phyloP scores from a whole-genome alignment of 768 basidiomycete species.

The Hericium alpestre region DNA sequence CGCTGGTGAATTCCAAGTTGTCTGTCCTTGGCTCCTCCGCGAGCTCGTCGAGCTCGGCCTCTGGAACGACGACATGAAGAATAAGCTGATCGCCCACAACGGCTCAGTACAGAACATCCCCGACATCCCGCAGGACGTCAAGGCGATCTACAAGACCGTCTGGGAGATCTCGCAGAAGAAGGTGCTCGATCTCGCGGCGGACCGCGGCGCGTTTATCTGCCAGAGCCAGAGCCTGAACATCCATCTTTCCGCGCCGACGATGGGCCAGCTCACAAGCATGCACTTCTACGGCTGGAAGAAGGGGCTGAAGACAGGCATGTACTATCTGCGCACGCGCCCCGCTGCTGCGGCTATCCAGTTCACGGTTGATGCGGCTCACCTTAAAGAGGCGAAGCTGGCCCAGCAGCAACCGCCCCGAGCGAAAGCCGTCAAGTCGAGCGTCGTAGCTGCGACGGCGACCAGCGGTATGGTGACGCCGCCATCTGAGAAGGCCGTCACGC shows the following conservation, averaged over 20 bases:
- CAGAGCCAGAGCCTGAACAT: constrained; percentile 93
- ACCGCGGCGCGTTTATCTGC: constrained; percentile 96
- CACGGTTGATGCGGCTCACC: constrained; percentile 77
- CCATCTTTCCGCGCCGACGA: constrained; percentile 79
- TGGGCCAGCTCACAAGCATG: constrained; percentile 90
- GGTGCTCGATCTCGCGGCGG: constrained; percentile 95
- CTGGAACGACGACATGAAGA: constrained; percentile 99
- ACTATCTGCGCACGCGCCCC: constrained; percentile 90
- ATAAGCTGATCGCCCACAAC: constrained; percentile 95
- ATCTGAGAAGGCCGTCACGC: not conserved
- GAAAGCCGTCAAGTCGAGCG: not conserved
- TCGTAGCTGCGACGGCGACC: not conserved
- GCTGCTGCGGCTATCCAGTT: constrained; percentile 97
- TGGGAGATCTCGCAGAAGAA: constrained; percentile 99
- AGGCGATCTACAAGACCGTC: constrained; percentile 99
- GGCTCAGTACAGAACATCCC: constrained; percentile 84
- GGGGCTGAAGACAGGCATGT: constrained; percentile 98
- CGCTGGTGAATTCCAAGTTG: constrained; percentile 99
- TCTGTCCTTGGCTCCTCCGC: constrained; percentile 97
- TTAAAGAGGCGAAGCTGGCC: constrained; percentile 48
- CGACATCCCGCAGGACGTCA: constrained; percentile 79
- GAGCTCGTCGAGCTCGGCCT: constrained; percentile 91
- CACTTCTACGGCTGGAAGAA: constrained; percentile 99
- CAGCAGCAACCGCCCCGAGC: constrained; percentile 2
- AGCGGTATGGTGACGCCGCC: constrained; percentile 1